Percentiles rank a stretch among this genome's conserved stretches.
Evolutionary conservation across 2,329 filamentous ascomycete species (phyloP).

Genomic region (Pseudogymnoascus pannorum): DNA sequence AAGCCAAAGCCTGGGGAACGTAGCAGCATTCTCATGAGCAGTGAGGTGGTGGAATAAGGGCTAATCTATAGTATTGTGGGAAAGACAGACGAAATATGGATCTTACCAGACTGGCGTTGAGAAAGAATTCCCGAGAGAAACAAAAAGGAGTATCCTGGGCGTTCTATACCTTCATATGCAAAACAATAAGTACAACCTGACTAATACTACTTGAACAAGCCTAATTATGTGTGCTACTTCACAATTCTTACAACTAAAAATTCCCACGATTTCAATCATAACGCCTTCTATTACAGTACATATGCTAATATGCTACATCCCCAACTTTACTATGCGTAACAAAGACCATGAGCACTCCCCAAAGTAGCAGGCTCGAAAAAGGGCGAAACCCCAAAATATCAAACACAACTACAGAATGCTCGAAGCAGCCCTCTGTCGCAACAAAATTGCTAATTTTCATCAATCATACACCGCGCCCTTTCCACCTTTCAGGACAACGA

Average conservation of each 20-base stretch:
- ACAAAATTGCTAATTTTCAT: constrained; percentile 3
- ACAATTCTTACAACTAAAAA: not conserved
- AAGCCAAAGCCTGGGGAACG: not conserved
- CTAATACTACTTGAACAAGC: not conserved
- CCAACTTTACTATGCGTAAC: constrained; percentile 7
- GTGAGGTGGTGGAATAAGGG: not conserved
- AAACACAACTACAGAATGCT: constrained; percentile 1
- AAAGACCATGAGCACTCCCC: not conserved
- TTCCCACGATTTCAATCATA: not conserved
- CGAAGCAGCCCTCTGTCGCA: constrained; percentile 1
- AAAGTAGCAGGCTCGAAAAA: constrained; percentile 4
- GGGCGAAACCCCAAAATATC: not conserved
- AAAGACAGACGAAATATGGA: not conserved
- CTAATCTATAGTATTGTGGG: not conserved
- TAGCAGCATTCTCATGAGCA: not conserved
- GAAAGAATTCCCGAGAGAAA: not conserved
- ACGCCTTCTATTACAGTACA: constrained; percentile 7
- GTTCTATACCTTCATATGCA: not conserved
- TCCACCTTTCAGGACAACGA: not conserved
- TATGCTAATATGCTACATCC: constrained; percentile 4
- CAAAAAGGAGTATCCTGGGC: not conserved
- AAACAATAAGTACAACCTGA: not conserved
- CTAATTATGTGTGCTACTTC: not conserved
- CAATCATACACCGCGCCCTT: not conserved
- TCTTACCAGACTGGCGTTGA: not conserved